Percentiles rank a stretch among this genome's conserved stretches.
Conservation (phyloP, 352 stramenopile genomes). For the Globisporangium recalcitrans region DNA sequence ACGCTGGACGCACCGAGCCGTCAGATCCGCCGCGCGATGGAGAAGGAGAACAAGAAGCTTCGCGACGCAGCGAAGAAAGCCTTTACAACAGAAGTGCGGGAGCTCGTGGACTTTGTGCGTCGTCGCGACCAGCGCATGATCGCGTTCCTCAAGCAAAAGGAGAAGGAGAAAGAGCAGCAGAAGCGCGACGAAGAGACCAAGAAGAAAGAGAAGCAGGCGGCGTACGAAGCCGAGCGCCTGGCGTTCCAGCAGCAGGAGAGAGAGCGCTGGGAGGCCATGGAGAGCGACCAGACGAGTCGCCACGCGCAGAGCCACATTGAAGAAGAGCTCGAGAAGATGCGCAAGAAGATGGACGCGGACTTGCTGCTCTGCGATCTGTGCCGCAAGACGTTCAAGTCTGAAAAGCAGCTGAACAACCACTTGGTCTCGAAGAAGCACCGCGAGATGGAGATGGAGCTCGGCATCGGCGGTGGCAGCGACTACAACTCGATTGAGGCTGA, state of each 20-base stretch:
- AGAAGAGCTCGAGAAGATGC: conserved; percentile 55
- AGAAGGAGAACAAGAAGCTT: conserved; percentile 89
- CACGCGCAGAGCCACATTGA: conserved; percentile 54
- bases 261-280: conserved; percentile 43
- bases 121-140: conserved; percentile 71
- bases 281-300: conserved; percentile 37
- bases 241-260: conserved; percentile 69
- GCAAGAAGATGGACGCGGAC: conserved; percentile 63
- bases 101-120: conserved; percentile 81
- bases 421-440: conserved; percentile 77
- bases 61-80: conserved; percentile 69
- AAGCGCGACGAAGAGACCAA: conserved; percentile 45
- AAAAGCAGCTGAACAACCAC: conserved; percentile 80
- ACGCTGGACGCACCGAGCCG: conserved; percentile 74
- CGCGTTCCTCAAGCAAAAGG: conserved; percentile 58
- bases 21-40: conserved; percentile 73
- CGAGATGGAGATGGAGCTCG: conserved; percentile 68
- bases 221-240: conserved; percentile 50
- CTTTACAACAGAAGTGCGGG: conserved; percentile 72
- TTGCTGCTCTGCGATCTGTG: conserved; percentile 74
- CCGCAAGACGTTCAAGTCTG: conserved; percentile 80
- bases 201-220: conserved; percentile 52
- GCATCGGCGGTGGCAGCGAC: conserved; percentile 38
- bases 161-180: conserved; percentile 49
- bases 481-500: conserved; percentile 54